Percentiles rank a stretch among this genome's conserved stretches.
phyloP scores from a whole-genome alignment of 495 filamentous ascomycete species.

The Xylaria venustula region DNA sequence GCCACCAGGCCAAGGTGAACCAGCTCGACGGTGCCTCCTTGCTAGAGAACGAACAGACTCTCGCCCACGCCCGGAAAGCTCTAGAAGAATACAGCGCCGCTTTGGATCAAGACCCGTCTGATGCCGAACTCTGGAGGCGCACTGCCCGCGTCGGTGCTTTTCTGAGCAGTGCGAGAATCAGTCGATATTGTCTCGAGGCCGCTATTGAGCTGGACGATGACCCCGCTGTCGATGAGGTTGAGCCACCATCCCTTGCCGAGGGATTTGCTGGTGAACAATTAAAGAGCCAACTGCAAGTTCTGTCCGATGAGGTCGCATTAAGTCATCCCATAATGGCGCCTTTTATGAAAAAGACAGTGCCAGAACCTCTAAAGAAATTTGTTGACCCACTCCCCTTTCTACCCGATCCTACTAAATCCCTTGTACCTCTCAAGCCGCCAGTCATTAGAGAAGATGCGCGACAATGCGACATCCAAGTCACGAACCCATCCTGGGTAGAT shows the following conservation, averaged over 20 bases:
- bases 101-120: slow-evolving; percentile 85
- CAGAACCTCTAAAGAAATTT: slow-evolving; percentile 60
- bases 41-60: slow-evolving; percentile 40
- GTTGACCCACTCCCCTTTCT: slow-evolving; percentile 78
- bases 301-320: slow-evolving; percentile 72
- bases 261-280: slow-evolving; percentile 79
- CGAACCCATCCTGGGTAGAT: slow-evolving; percentile 40
- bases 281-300: slow-evolving; percentile 58
- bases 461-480: slow-evolving; percentile 43
- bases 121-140: slow-evolving; percentile 91
- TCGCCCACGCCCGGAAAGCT: slow-evolving; percentile 42
- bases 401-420: slow-evolving; percentile 49
- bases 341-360: slow-evolving; percentile 60
- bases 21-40: slow-evolving; percentile 25
- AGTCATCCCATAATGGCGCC: slow-evolving; percentile 64
- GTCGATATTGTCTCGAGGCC: slow-evolving; percentile 86
- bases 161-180: slow-evolving; percentile 71
- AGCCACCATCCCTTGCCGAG: slow-evolving; percentile 81
- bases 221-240: slow-evolving; percentile 64
- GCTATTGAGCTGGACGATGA: slow-evolving; percentile 84
- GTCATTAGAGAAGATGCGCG: slow-evolving; percentile 53
- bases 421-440: slow-evolving; percentile 22
- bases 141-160: slow-evolving; percentile 74
- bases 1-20: slow-evolving; percentile 41
- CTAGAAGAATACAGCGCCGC: slow-evolving; percentile 70